Conservation (phyloP, 2,329 filamentous ascomycete species). For the Clonostachys rhizophaga region DNA sequence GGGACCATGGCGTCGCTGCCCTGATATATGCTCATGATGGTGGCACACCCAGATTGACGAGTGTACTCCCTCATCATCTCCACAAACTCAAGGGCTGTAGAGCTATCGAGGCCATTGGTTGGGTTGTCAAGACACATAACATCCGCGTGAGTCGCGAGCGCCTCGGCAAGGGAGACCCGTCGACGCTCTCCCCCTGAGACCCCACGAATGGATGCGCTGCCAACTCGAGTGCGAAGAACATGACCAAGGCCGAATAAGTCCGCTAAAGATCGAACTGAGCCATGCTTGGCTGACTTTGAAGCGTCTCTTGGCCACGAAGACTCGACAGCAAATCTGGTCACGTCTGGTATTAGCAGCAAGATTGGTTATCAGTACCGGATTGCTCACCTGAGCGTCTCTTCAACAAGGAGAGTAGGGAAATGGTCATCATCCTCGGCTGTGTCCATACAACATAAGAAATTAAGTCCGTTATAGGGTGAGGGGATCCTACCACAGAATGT, state of each 20-base stretch:
- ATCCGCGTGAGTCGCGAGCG: conserved; percentile 29
- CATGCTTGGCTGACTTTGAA: no score
- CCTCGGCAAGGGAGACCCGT: conserved; percentile 68
- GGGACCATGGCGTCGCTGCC: no score
- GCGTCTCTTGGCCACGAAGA: no score
- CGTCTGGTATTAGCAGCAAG: no score
- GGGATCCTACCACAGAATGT: conserved; percentile 30
- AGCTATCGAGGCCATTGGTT: conserved; percentile 64
- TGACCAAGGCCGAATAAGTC: neutral
- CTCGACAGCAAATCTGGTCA: no score
- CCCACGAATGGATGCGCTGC: conserved; percentile 55
- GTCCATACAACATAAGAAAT: conserved; percentile 49
- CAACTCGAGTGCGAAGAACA: conserved; percentile 62
- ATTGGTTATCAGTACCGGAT: no score
- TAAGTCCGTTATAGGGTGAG: conserved; percentile 22
- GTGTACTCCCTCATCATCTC: conserved; percentile 30
- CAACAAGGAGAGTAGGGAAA: conserved; percentile 59
- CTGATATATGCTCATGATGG: no score
- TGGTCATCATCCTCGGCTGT: conserved; percentile 59
- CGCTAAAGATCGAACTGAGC: no score
- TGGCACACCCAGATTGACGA: no score
- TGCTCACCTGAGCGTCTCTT: conserved; percentile 35
- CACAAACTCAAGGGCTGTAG: conserved; percentile 64
- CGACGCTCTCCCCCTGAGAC: conserved; percentile 61
- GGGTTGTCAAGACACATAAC: conserved; percentile 63